These are phyloP conservation scores for Cardiosporidium cionae DNA, from an alignment of 169 alveolate species.

Conservation along the genomic window DNA sequence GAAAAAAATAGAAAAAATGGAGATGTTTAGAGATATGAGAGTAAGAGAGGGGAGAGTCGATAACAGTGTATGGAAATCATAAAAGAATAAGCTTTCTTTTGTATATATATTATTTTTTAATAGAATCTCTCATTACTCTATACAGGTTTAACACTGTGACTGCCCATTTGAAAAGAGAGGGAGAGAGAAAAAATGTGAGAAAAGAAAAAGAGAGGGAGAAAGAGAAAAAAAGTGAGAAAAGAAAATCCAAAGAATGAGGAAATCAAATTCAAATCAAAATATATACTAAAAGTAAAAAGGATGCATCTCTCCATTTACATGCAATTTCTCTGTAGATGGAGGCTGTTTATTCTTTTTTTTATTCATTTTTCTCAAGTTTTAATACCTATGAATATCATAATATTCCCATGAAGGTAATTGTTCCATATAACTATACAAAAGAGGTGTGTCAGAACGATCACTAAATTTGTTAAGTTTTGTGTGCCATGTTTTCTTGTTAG, in stretches of 20 bases:
- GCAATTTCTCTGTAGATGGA: not conserved
- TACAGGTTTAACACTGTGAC: too few relatives aligned
- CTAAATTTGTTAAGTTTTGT: conserved; percentile 55
- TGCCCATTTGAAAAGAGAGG: not conserved
- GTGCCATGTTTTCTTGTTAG: conserved; percentile 39
- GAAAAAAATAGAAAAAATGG: not conserved
- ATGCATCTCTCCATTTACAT: not conserved
- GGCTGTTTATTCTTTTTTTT: not conserved
- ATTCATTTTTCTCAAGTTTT: not conserved
- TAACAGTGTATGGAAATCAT: not conserved
- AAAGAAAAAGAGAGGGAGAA: not conserved
- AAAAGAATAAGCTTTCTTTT: too few relatives aligned
- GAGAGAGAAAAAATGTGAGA: not conserved
- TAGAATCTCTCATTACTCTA: too few relatives aligned
- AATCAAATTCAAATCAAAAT: not conserved
- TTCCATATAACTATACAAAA: conserved; percentile 58
- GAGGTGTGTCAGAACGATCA: conserved; percentile 70
- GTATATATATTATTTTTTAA: too few relatives aligned
- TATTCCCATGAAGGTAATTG: conserved; percentile 72
- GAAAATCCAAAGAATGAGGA: too few relatives aligned
- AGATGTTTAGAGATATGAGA: not conserved
- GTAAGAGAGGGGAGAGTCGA: not conserved
- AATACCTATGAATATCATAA: conserved; percentile 63
- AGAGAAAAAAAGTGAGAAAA: not conserved
- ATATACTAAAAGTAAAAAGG: not conserved